Evolutionary conservation across 768 basidiomycete species (phyloP).

Genomic region (Fibroporia radiculosa): DNA sequence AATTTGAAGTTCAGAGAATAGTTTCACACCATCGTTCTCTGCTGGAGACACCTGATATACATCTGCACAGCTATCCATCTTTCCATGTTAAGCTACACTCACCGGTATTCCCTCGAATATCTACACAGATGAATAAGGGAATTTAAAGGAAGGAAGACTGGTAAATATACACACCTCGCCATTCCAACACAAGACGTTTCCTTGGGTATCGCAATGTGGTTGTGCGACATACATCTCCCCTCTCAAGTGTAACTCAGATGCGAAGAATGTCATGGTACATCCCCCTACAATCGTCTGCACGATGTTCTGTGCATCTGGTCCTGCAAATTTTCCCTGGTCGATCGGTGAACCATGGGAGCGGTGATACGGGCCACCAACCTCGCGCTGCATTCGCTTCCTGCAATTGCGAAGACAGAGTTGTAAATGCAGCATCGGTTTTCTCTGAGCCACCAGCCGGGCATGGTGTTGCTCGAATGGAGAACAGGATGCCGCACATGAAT

Average conservation of each 20-base stretch:
- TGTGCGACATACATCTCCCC: constrained; percentile 53
- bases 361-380: no score
- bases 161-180: constrained; percentile 55
- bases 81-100: constrained; percentile 1
- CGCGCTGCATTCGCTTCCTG: constrained; percentile 46
- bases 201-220: constrained; percentile 46
- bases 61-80: neutral
- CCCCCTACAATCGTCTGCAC: constrained; percentile 17
- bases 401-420: constrained; percentile 26
- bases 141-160: neutral
- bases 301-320: constrained; percentile 54
- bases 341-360: no score
- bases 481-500: constrained; percentile 67
- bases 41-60: constrained; percentile 38
- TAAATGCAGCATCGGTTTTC: constrained; percentile 13
- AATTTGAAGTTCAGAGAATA: constrained; percentile 28
- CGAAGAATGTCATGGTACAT: constrained; percentile 48
- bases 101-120: constrained; percentile 81
- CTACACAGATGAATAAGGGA: constrained; percentile 19
- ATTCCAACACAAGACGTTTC: constrained; percentile 75
- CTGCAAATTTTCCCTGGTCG: constrained; percentile 27
- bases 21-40: constrained; percentile 69
- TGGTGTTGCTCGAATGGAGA: constrained; percentile 28
- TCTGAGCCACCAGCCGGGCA: constrained; percentile 5
- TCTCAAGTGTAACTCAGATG: constrained; percentile 69